phyloP scores from a whole-genome alignment of 495 filamentous ascomycete genomes.

The Aspergillus leporis region DNA sequence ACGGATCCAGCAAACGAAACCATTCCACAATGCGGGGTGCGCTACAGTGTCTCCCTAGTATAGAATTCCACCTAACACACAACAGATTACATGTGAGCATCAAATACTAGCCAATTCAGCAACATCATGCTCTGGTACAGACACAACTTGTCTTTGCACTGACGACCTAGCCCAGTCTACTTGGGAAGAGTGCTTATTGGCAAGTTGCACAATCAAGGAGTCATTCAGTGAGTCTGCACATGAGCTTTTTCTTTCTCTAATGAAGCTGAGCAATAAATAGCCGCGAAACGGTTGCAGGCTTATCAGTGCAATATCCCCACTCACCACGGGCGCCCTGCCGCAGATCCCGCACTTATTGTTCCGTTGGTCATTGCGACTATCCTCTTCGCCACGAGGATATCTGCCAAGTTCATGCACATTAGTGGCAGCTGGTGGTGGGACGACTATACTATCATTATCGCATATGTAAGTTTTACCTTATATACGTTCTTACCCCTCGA shows the following conservation, averaged over 20 bases:
- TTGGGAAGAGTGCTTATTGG: neutral
- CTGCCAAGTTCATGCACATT: slow-evolving; percentile 29
- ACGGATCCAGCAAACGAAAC: neutral
- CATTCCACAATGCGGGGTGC: neutral
- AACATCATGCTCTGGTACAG: neutral
- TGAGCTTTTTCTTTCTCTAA: neutral
- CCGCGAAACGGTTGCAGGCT: neutral
- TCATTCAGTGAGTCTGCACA: neutral
- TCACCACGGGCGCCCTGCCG: neutral
- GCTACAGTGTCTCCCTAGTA: neutral
- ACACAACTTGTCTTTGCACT: neutral
- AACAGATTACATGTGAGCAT: neutral
- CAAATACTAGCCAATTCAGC: neutral
- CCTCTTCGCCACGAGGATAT: slow-evolving; percentile 27
- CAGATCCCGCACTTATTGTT: neutral
- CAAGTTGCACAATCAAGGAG: neutral
- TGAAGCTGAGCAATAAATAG: neutral
- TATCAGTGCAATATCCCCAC: neutral
- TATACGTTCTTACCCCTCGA: neutral
- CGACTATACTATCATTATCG: slow-evolving; percentile 30
- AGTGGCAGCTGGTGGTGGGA: slow-evolving; percentile 35
- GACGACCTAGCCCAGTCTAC: neutral
- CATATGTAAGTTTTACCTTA: slow-evolving; percentile 25
- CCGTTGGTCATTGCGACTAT: slow-evolving; percentile 21
- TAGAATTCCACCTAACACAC: neutral